Evolutionary conservation across 257 asterid genomes (phyloP).

Genomic region (Osmanthus fragrans): DNA sequence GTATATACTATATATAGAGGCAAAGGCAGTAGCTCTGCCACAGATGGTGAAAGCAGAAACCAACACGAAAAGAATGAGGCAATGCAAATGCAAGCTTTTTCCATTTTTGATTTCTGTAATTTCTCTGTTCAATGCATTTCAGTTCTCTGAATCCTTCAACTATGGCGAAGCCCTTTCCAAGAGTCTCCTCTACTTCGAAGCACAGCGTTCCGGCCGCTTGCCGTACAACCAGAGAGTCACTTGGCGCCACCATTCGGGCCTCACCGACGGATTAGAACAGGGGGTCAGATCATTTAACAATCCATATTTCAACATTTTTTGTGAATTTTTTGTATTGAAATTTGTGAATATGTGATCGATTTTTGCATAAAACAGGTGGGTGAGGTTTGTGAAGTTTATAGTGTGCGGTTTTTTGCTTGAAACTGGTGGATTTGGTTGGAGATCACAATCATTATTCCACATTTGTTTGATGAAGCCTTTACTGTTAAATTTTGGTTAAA

Average conservation of each 20-base stretch:
- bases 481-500: not conserved
- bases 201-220: constrained; percentile 91
- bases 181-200: constrained; percentile 88
- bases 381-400: not conserved
- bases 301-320: not conserved
- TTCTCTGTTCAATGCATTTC: constrained; percentile 32
- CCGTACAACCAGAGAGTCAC: constrained; percentile 73
- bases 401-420: not conserved
- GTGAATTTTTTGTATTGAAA: not conserved
- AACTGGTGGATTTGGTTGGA: not conserved
- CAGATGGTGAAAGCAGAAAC: not conserved
- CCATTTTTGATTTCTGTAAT: constrained; percentile 18
- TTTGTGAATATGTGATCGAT: not conserved
- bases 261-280: constrained; percentile 88
- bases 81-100: constrained; percentile 16
- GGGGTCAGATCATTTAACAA: constrained; percentile 45
- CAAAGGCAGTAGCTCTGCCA: not conserved
- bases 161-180: constrained; percentile 79
- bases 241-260: constrained; percentile 97
- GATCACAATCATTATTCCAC: not conserved
- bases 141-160: constrained; percentile 35
- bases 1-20: constrained; percentile 8
- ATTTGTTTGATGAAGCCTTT: not conserved
- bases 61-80: constrained; percentile 28
- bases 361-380: not conserved